Evolutionary conservation across 2,329 filamentous ascomycete genomes (phyloP), one percentile per base, ranked within the genome.

Genomic region (Colletotrichum godetiae): DNA sequence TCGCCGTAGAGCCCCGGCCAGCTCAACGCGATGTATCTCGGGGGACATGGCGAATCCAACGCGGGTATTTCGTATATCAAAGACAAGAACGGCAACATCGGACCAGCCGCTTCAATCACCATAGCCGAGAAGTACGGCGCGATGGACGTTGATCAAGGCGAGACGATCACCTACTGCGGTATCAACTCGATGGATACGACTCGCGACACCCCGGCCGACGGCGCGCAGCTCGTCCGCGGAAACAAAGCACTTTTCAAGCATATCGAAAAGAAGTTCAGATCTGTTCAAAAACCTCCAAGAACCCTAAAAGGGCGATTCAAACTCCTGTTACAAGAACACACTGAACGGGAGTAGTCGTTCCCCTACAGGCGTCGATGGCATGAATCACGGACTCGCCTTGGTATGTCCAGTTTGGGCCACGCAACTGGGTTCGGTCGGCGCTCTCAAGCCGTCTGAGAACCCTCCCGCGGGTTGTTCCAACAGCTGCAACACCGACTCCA

Each of bases 91-190:
- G 90, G 90, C 0, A 19, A 49, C 4, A 1, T 19, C 3, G 42
- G 19, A 1, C 15, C 19, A n/a, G 88, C 89, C 0, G 88, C 83
- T 60, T 90, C 88, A 0, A 85, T 92, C 49, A 85, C 92, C 0
- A 80, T 92, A 8, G 86, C 87, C 0, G 72, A 72, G 7, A 75
- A 53, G 78, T 82, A 83, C 72, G 53, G 72, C 10, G 72, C 74
- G 1, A 59, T 80, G 5, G 78, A 82, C 65, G 19, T 63, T 0
- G 80, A 82, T 35, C 13, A 65, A 0, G 78, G 79, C 33, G 58
- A 80, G 1, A 24, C 22, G 0, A 67, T 81, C 11, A 75, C 35
- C 29, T 81, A 80, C 73, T 80, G 79, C 13, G 78, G 76, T 5
- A 79, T 80, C 8, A 75, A 64, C 15, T 76, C 76, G 55, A 62